Base-by-base conservation (phyloP, 805 yeast genomes). In the Wilhelminamyces savonicus region DNA sequence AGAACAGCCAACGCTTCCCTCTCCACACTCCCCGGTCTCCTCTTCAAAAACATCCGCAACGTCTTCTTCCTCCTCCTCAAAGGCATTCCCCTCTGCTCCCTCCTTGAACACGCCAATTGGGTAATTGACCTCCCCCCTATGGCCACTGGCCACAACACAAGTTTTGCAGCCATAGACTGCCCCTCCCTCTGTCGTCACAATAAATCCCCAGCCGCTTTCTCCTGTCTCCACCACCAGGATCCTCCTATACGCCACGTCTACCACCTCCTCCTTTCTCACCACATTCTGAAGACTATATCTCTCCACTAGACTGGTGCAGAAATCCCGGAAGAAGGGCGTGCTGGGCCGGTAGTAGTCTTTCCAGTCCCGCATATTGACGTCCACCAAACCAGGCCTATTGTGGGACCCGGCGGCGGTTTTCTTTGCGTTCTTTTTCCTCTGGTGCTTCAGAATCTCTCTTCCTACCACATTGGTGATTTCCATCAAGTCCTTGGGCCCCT, bases 381-480 rank as follows among this genome's bases (percentile, higher is more conserved):
- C 66, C n/a, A 59, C 46, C n/a, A 59, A 40, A 0, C 66, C 66
- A 0, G 58, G 47, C 9, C 35, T 43, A 31, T 59, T 57, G 22
- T 58, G 63, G 21, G 28, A 28, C 16, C 26, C 34, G 16, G 37
- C 32, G 21, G 30, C 21, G 19, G 42, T 39, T 32, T 46, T 50
- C 32, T 44, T 44, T 7, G 43, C 36, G 10, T 43, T 30, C 31
- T 54, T 52, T 38, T 63, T 66, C 32, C 47, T 49, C 35, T 59
- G 60, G 36, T 66, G 72, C 37, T 66, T 67, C 10, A 67, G 57
- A 26, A 54, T 50, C 38, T 66, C 72, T 29, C 49, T 57, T 0
- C 72, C 72, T 10, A 66, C 69, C 12, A 66, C 69, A 28, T 61
- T 54, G 20, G 53, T 47, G 24, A 67, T 65, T 35, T 65, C 69